Conservation (phyloP, 495 filamentous ascomycete species). For the Aspergillus baeticus region DNA sequence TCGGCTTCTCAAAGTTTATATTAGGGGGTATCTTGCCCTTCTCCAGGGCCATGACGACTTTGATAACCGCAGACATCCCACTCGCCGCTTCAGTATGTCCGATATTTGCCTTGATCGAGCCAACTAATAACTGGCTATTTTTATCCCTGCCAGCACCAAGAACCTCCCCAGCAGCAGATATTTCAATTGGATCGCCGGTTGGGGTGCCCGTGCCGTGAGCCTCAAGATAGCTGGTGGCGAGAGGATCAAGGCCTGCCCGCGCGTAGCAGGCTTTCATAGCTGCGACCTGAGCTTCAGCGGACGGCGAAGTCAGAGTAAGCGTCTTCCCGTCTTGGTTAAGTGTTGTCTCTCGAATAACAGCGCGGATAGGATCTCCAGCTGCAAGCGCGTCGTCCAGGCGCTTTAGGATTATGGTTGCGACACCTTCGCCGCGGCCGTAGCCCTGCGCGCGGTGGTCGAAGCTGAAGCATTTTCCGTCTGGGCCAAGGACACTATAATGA, state of each 20-base stretch:
- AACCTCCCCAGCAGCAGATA: constrained; percentile 16
- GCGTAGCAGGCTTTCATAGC: constrained; percentile 25
- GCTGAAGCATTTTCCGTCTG: not conserved
- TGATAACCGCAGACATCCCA: too few relatives aligned
- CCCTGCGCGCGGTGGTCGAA: constrained; percentile 48
- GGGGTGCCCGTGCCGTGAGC: constrained; percentile 53
- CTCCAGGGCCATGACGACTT: too few relatives aligned
- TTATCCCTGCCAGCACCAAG: constrained; percentile 50
- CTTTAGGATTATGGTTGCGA: constrained; percentile 32
- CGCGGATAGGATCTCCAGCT: constrained; percentile 33
- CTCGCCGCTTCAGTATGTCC: too few relatives aligned
- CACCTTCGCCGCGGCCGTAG: constrained; percentile 52
- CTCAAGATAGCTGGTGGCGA: constrained; percentile 42
- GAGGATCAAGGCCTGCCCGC: not conserved
- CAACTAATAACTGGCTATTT: constrained; percentile 30
- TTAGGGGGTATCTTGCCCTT: too few relatives aligned
- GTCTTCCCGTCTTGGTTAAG: constrained; percentile 19
- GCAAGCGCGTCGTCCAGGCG: constrained; percentile 24
- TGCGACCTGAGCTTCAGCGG: not conserved
- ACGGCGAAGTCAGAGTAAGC: not conserved
- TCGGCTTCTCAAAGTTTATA: too few relatives aligned
- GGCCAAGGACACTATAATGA: constrained; percentile 39
- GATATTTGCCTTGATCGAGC: constrained; percentile 22
- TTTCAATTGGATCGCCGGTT: constrained; percentile 31
- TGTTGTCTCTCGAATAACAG: constrained; percentile 30